Conservation (phyloP, 352 stramenopile species). For the Pythium monospermum region DNA sequence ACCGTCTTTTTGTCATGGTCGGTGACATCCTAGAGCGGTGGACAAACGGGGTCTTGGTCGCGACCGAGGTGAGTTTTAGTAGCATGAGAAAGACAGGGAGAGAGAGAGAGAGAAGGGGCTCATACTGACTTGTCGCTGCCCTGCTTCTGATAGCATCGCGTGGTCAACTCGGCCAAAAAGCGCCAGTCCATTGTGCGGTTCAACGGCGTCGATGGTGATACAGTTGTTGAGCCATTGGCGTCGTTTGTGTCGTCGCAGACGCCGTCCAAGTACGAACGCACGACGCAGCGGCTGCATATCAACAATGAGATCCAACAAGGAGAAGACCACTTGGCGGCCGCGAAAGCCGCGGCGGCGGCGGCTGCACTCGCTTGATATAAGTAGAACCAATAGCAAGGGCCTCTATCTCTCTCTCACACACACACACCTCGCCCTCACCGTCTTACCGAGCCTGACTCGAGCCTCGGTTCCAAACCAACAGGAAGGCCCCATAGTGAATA, state of each 20-base stretch:
- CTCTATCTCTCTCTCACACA: no score
- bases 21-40: constrained; percentile 78
- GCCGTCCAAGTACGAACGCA: constrained; percentile 46
- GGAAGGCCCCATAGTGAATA: no score
- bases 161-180: constrained; percentile 70
- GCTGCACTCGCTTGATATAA: constrained; percentile 10
- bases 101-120: no score
- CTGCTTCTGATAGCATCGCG: constrained; percentile 46
- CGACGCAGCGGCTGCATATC: constrained; percentile 35
- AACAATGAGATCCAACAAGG: constrained; percentile 53
- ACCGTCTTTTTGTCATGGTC: constrained; percentile 76
- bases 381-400: no score
- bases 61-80: constrained; percentile 50
- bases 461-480: no score
- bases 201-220: constrained; percentile 70
- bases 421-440: no score
- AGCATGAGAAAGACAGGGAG: background rate
- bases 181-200: constrained; percentile 82
- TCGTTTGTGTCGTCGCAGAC: constrained; percentile 45
- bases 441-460: no score
- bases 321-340: constrained; percentile 59
- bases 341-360: constrained; percentile 38
- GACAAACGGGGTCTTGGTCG: constrained; percentile 69
- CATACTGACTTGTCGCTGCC: background rate
- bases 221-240: constrained; percentile 56